Evolutionary conservation across 495 filamentous ascomycete species (phyloP).

Genomic region (Apodospora peruviana): DNA sequence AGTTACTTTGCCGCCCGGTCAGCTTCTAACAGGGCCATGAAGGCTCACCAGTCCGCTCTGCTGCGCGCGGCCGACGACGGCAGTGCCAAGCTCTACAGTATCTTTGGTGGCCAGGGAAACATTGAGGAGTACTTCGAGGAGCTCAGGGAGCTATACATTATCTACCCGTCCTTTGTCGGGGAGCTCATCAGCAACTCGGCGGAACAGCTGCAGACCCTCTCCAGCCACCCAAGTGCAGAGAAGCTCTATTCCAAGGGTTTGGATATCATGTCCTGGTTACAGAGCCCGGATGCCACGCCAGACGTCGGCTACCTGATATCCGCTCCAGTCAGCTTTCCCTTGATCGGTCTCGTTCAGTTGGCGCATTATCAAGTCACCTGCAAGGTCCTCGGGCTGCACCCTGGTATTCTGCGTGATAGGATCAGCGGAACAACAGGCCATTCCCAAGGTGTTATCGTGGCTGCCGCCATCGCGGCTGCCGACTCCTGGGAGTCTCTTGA

Average conservation of each 20-base stretch:
- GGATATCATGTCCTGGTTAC: slow-evolving; percentile 89
- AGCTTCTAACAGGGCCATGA: slow-evolving; percentile 74
- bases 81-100: slow-evolving; percentile 74
- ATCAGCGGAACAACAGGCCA: slow-evolving; percentile 89
- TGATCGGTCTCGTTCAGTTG: slow-evolving; percentile 93
- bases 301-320: slow-evolving; percentile 95
- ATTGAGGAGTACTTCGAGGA: slow-evolving; percentile 99
- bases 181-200: slow-evolving; percentile 75
- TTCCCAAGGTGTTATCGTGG: slow-evolving; percentile 92
- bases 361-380: slow-evolving; percentile 92
- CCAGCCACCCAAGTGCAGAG: slow-evolving; percentile 76
- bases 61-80: slow-evolving; percentile 80
- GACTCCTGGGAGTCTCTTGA: slow-evolving; percentile 87
- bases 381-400: slow-evolving; percentile 78
- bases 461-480: slow-evolving; percentile 84
- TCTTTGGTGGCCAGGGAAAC: slow-evolving; percentile 98
- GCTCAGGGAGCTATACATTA: slow-evolving; percentile 80
- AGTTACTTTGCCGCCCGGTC: slow-evolving; percentile 87
- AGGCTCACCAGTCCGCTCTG: slow-evolving; percentile 85
- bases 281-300: slow-evolving; percentile 77
- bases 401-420: slow-evolving; percentile 75
- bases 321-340: slow-evolving; percentile 91
- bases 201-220: slow-evolving; percentile 74
- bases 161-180: slow-evolving; percentile 84
- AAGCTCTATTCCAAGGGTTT: slow-evolving; percentile 96